A percentile compares a stretch with the other conserved stretches of the same genome.
phyloP scores from a whole-genome alignment of 805 yeast genomes.

The Yamadazyma sp. region DNA sequence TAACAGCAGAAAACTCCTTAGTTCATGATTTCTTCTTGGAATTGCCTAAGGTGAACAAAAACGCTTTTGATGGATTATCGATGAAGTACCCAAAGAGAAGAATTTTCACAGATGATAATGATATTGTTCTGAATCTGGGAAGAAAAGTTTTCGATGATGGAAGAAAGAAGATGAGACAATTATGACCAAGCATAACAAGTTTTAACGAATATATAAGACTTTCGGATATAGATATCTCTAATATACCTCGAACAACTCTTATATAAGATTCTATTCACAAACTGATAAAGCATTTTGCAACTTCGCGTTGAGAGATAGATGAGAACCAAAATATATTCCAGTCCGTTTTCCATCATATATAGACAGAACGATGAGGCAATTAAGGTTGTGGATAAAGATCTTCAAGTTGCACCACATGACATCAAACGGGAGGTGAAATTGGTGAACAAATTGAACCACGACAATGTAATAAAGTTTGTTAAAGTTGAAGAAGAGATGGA shows the following conservation, averaged over 20 bases:
- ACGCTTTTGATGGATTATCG: conserved; percentile 75
- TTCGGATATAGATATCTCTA: no score
- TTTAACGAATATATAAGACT: no score
- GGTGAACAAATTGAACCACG: conserved; percentile 18
- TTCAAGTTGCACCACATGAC: conserved; percentile 34
- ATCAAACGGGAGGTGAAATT: conserved; percentile 28
- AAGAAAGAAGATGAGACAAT: conserved; percentile 21
- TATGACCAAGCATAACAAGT: no score
- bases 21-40: conserved; percentile 78
- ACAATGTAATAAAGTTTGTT: conserved; percentile 17
- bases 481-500: conserved; percentile 23
- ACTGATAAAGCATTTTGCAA: no score
- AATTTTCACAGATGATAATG: conserved; percentile 83
- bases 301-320: not conserved
- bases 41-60: conserved; percentile 60
- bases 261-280: no score
- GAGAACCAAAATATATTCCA: conserved; percentile 26
- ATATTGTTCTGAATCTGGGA: conserved; percentile 45
- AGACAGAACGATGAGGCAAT: conserved; percentile 25
- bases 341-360: conserved; percentile 35
- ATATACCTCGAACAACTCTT: no score
- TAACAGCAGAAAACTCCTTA: conserved; percentile 76
- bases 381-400: conserved; percentile 38
- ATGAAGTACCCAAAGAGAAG: conserved; percentile 82
- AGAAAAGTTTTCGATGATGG: conserved; percentile 18